Percentiles rank a stretch among this genome's conserved stretches.
Evolutionary conservation across 2,329 filamentous ascomycete species (phyloP).

Genomic region (Rhynchosporium secalis): DNA sequence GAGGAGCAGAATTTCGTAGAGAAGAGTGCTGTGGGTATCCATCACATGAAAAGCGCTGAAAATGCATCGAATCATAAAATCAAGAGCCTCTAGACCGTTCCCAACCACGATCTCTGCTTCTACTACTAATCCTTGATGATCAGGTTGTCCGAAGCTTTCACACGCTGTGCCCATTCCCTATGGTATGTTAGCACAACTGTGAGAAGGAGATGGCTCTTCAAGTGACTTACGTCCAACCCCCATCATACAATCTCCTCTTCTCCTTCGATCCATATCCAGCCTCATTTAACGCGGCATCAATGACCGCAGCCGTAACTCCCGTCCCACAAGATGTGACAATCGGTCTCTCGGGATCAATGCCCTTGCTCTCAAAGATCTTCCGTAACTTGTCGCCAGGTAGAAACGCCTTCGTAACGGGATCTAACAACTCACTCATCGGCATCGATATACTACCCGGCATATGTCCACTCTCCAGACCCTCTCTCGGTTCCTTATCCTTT

Average conservation of each 20-base stretch:
- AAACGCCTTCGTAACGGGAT: slow-evolving; percentile 79
- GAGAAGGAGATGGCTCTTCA: background rate
- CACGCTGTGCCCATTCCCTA: slow-evolving; percentile 69
- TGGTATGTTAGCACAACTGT: slow-evolving; percentile 19
- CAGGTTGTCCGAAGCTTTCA: slow-evolving; percentile 60
- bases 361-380: slow-evolving; percentile 75
- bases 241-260: slow-evolving; percentile 81
- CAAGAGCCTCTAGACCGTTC: background rate
- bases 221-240: slow-evolving; percentile 88
- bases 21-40: slow-evolving; percentile 28
- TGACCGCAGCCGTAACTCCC: slow-evolving; percentile 87
- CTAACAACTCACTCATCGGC: slow-evolving; percentile 76
- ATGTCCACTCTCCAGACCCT: slow-evolving; percentile 84
- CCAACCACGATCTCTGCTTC: slow-evolving; percentile 66
- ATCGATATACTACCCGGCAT: slow-evolving; percentile 86
- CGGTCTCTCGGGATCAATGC: slow-evolving; percentile 74
- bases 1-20: slow-evolving; percentile 16
- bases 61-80: slow-evolving; percentile 18
- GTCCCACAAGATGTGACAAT: slow-evolving; percentile 90
- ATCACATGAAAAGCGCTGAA: slow-evolving; percentile 27
- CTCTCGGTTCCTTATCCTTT: slow-evolving; percentile 79
- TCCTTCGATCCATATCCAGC: slow-evolving; percentile 70
- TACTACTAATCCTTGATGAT: slow-evolving; percentile 54
- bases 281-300: slow-evolving; percentile 82
- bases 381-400: slow-evolving; percentile 70